Conservation (phyloP, 148 eudicot genomes). For the Rhododendron ovatum region DNA sequence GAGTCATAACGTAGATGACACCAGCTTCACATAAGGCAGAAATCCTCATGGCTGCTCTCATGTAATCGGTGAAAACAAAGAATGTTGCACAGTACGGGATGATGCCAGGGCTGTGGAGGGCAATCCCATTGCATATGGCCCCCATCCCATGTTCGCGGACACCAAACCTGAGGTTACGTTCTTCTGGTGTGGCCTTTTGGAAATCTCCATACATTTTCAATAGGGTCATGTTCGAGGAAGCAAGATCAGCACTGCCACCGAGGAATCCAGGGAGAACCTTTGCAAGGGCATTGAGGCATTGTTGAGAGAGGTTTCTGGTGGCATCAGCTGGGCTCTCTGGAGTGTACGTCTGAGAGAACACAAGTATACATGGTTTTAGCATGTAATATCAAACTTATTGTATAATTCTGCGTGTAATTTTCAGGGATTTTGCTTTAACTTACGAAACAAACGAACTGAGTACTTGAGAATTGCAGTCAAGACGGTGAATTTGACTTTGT, state of each 20-base stretch:
- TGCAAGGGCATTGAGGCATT: slow-evolving; percentile 78
- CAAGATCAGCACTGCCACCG: slow-evolving; percentile 99
- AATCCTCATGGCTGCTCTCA: slow-evolving; percentile 90
- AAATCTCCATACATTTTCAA: slow-evolving; percentile 88
- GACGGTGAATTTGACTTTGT: neutral
- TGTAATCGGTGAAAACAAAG: slow-evolving; percentile 97
- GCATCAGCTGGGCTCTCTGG: slow-evolving; percentile 92
- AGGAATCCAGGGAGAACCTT: slow-evolving; percentile 82
- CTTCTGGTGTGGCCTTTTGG: slow-evolving; percentile 92
- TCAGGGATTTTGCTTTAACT: neutral
- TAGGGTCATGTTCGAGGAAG: slow-evolving; percentile 96
- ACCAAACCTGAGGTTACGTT: slow-evolving; percentile 84
- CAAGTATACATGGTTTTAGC: neutral
- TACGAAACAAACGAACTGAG: neutral
- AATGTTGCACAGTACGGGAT: slow-evolving; percentile 96
- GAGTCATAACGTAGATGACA: slow-evolving; percentile 93
- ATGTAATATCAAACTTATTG: neutral
- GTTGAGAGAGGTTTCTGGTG: slow-evolving; percentile 90
- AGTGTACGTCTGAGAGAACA: slow-evolving; percentile 62
- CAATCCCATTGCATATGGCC: slow-evolving; percentile 88
- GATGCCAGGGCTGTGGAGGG: slow-evolving; percentile 81
- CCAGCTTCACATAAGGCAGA: slow-evolving; percentile 82
- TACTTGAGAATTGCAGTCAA: neutral
- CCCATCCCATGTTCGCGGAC: slow-evolving; percentile 98
- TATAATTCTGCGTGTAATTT: neutral